Evolutionary conservation across 1,284 basidiomycete genomes (phyloP).

Genomic region (Boletus sp.): DNA sequence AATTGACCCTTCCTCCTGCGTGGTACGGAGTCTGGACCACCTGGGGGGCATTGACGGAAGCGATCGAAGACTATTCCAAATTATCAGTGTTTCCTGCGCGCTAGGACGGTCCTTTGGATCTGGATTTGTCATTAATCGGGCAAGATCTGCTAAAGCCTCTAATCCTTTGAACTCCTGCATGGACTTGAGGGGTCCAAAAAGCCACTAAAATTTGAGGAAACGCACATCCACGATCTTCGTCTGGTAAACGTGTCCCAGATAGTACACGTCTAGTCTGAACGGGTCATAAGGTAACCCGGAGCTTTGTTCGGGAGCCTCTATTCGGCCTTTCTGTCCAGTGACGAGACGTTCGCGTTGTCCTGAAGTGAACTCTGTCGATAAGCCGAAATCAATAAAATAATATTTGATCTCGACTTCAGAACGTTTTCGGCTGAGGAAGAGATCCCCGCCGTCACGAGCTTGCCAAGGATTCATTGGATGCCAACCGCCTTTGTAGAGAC

Average conservation of each 20-base stretch:
- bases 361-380: conserved; percentile 7
- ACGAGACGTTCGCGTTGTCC: neutral
- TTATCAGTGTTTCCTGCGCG: neutral
- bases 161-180: neutral
- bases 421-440: neutral
- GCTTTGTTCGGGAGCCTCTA: conserved; percentile 12
- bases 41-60: neutral
- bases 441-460: neutral
- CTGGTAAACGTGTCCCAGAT: conserved; percentile 16
- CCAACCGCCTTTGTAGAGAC: neutral
- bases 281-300: conserved; percentile 17
- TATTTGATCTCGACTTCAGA: conserved; percentile 24
- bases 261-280: conserved; percentile 21
- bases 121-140: neutral
- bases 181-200: too few relatives aligned
- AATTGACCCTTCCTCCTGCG: neutral
- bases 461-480: neutral
- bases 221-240: conserved; percentile 16
- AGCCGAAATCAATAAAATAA: conserved; percentile 29
- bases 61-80: neutral
- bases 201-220: too few relatives aligned
- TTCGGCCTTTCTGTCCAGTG: conserved; percentile 3
- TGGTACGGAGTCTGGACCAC: neutral
- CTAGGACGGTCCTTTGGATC: neutral
- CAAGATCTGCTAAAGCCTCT: neutral